These are phyloP conservation scores for Volvox reticuliferus DNA, from an alignment of 139 green algal genomes.

Conservation along the genomic window DNA sequence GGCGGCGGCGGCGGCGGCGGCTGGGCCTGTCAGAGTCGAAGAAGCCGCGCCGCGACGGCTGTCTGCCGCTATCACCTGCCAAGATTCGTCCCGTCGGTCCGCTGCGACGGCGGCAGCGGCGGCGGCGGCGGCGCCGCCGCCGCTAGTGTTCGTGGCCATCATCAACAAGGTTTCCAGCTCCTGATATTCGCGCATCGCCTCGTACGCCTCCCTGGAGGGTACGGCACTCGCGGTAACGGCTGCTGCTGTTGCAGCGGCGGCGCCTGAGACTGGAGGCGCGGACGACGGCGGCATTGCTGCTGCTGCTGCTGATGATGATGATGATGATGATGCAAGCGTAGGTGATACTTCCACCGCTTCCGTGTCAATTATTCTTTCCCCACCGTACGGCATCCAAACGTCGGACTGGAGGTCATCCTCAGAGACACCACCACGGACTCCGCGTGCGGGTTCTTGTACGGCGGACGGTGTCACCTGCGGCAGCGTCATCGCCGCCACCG, in stretches of 20 bases:
- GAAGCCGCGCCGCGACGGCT: too few species aligned
- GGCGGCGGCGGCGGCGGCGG: too few species aligned
- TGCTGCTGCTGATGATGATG: not conserved
- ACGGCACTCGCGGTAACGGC: not conserved
- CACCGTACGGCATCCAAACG: not conserved
- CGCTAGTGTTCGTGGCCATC: not conserved
- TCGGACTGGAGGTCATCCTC: not conserved
- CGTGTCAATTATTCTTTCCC: not conserved
- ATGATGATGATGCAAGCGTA: not conserved
- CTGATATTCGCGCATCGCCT: slow-evolving; percentile 21
- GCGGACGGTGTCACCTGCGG: slow-evolving; percentile 26
- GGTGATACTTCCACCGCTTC: not conserved
- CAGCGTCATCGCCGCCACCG: not conserved
- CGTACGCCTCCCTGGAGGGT: not conserved
- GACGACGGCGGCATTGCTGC: not conserved
- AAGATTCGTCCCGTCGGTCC: too few species aligned
- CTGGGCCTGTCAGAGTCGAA: too few species aligned
- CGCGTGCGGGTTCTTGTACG: not conserved
- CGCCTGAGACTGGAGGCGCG: not conserved
- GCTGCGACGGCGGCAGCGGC: not conserved
- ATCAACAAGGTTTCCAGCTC: slow-evolving; percentile 21
- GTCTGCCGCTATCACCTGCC: too few species aligned
- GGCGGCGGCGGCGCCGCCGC: not conserved
- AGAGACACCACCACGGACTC: not conserved
- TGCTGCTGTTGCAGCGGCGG: not conserved